Conservation (phyloP, 2,329 filamentous ascomycete species). For the Talaromyces funiculosus region DNA sequence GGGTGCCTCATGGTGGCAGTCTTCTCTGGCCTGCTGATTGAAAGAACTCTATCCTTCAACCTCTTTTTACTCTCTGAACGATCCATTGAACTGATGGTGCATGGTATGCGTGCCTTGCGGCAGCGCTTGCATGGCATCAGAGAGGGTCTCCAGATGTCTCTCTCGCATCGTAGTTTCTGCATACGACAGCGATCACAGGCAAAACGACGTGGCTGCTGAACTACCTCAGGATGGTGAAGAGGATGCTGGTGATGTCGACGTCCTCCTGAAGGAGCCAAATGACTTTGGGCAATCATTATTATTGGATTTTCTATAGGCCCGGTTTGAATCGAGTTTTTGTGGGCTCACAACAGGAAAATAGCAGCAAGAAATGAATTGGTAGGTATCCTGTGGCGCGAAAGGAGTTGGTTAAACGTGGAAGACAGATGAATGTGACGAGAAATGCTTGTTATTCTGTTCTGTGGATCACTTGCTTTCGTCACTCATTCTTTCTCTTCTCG, state of each 20-base stretch:
- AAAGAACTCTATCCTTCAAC: conserved; percentile 1
- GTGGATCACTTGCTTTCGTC: conserved; percentile 1
- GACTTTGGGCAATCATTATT: conserved; percentile 9
- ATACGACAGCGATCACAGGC: conserved; percentile 16
- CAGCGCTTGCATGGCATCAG: conserved; percentile 17
- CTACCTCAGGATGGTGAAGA: conserved; percentile 3
- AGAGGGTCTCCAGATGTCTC: conserved; percentile 14
- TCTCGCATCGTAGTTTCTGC: conserved; percentile 17
- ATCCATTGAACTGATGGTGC: conserved; percentile 14
- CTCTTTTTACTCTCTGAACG: conserved; percentile 2
- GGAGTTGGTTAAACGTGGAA: neutral
- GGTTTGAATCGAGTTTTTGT: neutral
- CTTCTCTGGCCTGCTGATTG: conserved; percentile 1
- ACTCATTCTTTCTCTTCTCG: neutral
- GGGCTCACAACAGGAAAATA: neutral
- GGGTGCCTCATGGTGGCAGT: neutral
- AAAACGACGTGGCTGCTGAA: conserved; percentile 16
- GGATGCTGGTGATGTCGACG: conserved; percentile 1
- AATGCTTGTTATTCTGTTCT: neutral
- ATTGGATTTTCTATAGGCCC: neutral
- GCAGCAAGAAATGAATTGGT: neutral
- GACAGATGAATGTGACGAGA: neutral
- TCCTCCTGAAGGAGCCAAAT: conserved; percentile 6
- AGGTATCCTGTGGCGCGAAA: neutral
- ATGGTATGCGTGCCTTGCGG: conserved; percentile 12